phyloP scores from a whole-genome alignment of 306 rosid species.

The Macrotyloma uniflorum region DNA sequence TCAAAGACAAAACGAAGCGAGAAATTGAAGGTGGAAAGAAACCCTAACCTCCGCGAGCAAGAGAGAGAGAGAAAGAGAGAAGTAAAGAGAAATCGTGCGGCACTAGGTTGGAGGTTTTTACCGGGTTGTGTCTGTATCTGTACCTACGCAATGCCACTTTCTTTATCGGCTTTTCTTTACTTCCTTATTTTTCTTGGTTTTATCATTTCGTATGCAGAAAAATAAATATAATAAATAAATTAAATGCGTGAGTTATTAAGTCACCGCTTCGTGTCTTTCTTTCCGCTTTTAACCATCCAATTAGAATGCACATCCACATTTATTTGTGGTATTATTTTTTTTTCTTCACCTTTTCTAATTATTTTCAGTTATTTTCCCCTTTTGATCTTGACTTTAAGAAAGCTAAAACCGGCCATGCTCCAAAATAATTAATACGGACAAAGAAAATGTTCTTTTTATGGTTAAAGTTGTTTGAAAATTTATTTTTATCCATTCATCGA shows the following conservation, averaged over 20 bases:
- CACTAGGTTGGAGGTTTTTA: background rate
- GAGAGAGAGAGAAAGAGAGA: background rate
- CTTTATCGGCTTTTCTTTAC: background rate
- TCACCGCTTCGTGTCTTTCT: background rate
- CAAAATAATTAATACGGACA: slow-evolving; percentile 8
- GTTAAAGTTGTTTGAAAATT: background rate
- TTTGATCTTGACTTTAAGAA: background rate
- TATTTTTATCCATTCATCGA: background rate
- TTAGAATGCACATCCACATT: background rate
- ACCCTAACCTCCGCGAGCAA: slow-evolving; percentile 20
- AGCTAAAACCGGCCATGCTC: background rate
- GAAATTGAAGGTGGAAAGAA: slow-evolving; percentile 2
- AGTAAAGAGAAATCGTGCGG: background rate
- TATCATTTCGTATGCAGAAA: background rate
- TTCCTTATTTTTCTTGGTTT: background rate
- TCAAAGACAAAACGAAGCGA: background rate
- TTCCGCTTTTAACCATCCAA: slow-evolving; percentile 19
- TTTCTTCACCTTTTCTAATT: background rate
- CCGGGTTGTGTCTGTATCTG: slow-evolving; percentile 8
- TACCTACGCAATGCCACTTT: background rate
- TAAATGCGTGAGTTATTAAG: slow-evolving; percentile 1
- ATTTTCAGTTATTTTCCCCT: background rate
- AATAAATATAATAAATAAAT: background rate
- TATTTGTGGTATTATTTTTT: background rate
- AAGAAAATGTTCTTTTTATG: background rate